Evolutionary conservation across 2,329 filamentous ascomycete genomes (phyloP).

Genomic region (Elsinoe necatrix): DNA sequence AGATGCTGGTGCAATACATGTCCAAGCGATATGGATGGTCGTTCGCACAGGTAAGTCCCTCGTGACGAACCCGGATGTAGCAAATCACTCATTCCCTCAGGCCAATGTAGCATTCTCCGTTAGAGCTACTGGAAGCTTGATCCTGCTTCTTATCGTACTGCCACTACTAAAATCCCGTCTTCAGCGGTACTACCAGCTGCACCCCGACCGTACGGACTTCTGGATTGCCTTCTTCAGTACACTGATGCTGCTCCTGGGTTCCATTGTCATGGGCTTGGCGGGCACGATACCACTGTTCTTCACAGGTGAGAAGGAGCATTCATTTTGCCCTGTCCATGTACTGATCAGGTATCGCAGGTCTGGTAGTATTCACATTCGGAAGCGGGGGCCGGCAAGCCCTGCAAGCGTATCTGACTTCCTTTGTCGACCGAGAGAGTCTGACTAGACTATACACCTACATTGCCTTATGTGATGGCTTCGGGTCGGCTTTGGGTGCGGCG

Average conservation of each 20-base stretch:
- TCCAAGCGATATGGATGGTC: constrained; percentile 3
- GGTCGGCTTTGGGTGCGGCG: not conserved
- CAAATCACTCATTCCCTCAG: not conserved
- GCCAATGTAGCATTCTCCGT: not conserved
- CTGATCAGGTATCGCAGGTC: not conserved
- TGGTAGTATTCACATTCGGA: constrained; percentile 2
- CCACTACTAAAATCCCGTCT: not conserved
- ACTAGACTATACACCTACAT: constrained; percentile 3
- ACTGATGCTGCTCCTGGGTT: not conserved
- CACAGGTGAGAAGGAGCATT: not conserved
- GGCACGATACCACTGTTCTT: not conserved
- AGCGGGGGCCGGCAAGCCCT: not conserved
- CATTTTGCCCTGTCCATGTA: not conserved
- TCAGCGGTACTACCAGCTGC: not conserved
- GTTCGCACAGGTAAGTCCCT: not conserved
- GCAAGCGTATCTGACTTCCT: constrained; percentile 7
- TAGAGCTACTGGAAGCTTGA: not conserved
- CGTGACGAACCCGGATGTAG: too few species aligned
- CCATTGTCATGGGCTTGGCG: constrained; percentile 5
- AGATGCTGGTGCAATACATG: constrained; percentile 14
- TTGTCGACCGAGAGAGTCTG: not conserved
- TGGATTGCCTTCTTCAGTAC: constrained; percentile 1
- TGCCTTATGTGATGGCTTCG: not conserved
- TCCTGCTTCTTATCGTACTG: not conserved
- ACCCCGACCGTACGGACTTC: constrained; percentile 1